phyloP scores from a whole-genome alignment of 345 rosid genomes.

The Eutrema heterophyllum region DNA sequence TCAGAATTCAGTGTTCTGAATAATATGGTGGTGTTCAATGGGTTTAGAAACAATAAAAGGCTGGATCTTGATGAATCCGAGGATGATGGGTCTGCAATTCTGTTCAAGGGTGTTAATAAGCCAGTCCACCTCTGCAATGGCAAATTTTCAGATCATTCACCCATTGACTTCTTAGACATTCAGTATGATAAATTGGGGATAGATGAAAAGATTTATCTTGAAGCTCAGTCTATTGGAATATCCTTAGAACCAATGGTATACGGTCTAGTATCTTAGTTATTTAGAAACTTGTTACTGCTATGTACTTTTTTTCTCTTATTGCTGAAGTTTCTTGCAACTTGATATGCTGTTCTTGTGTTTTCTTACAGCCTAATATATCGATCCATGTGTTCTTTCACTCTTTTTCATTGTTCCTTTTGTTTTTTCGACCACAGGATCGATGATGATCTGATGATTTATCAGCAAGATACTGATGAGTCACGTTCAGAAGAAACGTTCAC shows the following conservation, averaged over 20 bases:
- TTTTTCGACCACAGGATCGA: no score
- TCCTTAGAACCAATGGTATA: conserved; percentile 67
- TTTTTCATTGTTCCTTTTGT: no score
- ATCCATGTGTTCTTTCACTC: no score
- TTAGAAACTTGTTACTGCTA: neutral
- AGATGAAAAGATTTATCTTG: conserved; percentile 68
- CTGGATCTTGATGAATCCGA: conserved; percentile 27
- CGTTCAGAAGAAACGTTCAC: neutral
- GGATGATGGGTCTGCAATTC: conserved; percentile 34
- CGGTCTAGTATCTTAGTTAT: neutral
- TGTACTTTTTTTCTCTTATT: neutral
- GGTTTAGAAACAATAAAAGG: conserved; percentile 38
- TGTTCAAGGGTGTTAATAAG: conserved; percentile 30
- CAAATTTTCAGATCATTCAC: conserved; percentile 33
- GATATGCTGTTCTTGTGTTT: conserved; percentile 10
- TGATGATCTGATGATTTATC: no score
- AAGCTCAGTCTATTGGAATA: conserved; percentile 72
- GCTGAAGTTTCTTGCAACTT: conserved; percentile 4
- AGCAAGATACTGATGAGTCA: no score
- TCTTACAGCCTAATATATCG: conserved; percentile 51
- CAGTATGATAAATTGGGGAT: conserved; percentile 55
- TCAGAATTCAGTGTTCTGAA: conserved; percentile 46
- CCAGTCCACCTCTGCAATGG: conserved; percentile 20
- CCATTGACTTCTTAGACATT: conserved; percentile 34
- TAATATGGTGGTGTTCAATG: conserved; percentile 47